Evolutionary conservation across 768 basidiomycete genomes (phyloP).

Genomic region (Mycena galericulata): DNA sequence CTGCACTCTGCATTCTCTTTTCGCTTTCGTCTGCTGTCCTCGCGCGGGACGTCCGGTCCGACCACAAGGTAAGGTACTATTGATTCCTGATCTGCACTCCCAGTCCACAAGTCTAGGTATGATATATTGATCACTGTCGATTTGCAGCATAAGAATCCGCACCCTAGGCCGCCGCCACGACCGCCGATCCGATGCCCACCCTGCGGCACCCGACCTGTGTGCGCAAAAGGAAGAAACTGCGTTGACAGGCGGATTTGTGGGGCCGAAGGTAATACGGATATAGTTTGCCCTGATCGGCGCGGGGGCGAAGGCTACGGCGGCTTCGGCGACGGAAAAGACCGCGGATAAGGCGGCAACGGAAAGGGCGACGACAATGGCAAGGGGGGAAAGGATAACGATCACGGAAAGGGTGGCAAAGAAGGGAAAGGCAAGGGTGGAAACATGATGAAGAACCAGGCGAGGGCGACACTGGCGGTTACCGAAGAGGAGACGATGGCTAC

Average conservation of each 20-base stretch:
- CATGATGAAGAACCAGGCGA: too few relatives aligned
- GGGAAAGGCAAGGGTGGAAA: too few relatives aligned
- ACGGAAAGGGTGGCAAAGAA: too few relatives aligned
- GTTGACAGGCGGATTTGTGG: slow-evolving; percentile 9
- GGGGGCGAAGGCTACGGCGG: background rate
- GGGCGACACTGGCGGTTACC: too few relatives aligned
- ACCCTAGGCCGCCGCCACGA: background rate
- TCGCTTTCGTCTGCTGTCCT: too few relatives aligned
- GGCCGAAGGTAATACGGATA: background rate
- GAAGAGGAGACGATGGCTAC: too few relatives aligned
- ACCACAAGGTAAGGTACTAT: too few relatives aligned
- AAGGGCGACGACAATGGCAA: background rate
- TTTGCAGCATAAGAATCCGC: background rate
- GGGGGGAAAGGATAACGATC: background rate
- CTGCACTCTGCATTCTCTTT: too few relatives aligned
- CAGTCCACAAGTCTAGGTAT: background rate
- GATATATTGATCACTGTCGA: background rate
- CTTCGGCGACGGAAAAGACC: background rate
- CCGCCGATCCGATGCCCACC: background rate
- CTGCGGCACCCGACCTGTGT: background rate
- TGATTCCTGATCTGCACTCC: too few relatives aligned
- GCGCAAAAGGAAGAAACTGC: slow-evolving; percentile 7
- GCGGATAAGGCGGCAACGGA: background rate
- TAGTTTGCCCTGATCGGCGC: background rate
- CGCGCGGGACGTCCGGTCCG: too few relatives aligned